Evolutionary conservation across 805 yeast genomes (phyloP).

Genomic region (Cyberlindnera xishuangbannaensis): DNA sequence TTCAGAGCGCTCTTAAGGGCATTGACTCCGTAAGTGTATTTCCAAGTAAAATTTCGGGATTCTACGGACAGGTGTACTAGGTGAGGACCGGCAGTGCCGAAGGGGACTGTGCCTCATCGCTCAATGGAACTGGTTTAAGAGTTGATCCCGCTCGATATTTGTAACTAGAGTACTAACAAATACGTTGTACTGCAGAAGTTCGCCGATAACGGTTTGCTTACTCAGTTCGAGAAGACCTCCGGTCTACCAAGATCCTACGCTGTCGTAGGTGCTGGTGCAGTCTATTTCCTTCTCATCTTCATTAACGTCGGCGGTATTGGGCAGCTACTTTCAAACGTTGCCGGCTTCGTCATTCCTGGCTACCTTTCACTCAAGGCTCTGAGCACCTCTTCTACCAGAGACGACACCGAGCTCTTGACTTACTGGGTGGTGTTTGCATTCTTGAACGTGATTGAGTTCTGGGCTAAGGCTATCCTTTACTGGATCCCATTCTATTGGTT

Average conservation of each 20-base stretch:
- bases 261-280: constrained; percentile 54
- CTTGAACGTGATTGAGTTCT: constrained; percentile 87
- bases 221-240: constrained; percentile 23
- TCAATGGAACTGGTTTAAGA: too few species aligned
- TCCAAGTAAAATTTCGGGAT: not conserved
- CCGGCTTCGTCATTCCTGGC: constrained; percentile 87
- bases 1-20: constrained; percentile 40
- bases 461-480: constrained; percentile 89
- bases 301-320: constrained; percentile 94
- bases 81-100: too few species aligned
- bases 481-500: constrained; percentile 97
- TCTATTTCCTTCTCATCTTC: constrained; percentile 75
- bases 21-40: constrained; percentile 40
- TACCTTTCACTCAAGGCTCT: constrained; percentile 83
- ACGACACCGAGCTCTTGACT: constrained; percentile 84
- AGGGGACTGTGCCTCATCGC: too few species aligned
- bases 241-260: constrained; percentile 80
- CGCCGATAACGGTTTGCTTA: constrained; percentile 17
- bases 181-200: constrained; percentile 14
- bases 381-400: constrained; percentile 58
- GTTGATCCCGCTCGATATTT: not conserved
- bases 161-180: constrained; percentile 1
- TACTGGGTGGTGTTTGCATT: constrained; percentile 99
- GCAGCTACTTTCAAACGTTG: constrained; percentile 85
- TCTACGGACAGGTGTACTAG: too few species aligned